Evolutionary conservation across 2,329 filamentous ascomycete species (phyloP), one percentile per base, ranked within the genome.

Genomic region (Nemania bipapillata): DNA sequence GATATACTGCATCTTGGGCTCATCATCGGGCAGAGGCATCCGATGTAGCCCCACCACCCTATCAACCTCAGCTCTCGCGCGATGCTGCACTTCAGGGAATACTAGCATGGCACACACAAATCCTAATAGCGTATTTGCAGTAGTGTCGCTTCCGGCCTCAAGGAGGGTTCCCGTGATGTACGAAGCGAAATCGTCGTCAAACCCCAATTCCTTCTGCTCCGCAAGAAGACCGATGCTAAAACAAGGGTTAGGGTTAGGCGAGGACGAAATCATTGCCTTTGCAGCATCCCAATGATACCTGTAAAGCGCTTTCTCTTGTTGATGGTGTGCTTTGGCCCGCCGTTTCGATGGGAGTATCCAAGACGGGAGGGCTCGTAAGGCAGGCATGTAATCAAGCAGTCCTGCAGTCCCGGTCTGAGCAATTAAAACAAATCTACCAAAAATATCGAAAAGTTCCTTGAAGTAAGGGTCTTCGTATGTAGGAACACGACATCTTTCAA

Each of bases 31-130:
- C n/a, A 74, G 81, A 0, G 86, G 86, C 77, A 87, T 80, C 24
- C 83, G 80, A 58, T 84, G 81, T 22, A 35, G 22, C 15, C 84
- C 85, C 58, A 84, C 85, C 1, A 87, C 83, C 6, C 79, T 75
- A 71, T 89, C 86, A n/a, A 88, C 79, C 74, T 89, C 86, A 42
- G 82, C 83, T 74, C 87, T 84, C 2, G 83, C 82, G 71, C 81
- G 81, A 56, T 75, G 75, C 66, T 84, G 81, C 77, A 84, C 85
- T 66, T 83, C 81, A 0, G 85, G 85, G 69, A 85, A 82, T 68
- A 85, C 75, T 15, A 80, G 79, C 83, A 86, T 83, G 68, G 81
- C 80, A 80, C 83, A 83, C 37, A 83, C 70, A 74, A 84, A 84
- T 73, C 82, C 82, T 70, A 84, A 81, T 71, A 84, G 76, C 8